A percentile compares a stretch with the other conserved stretches of the same genome.
phyloP scores from a whole-genome alignment of 2,329 filamentous ascomycete genomes.

The Dactylonectria estremocensis region DNA sequence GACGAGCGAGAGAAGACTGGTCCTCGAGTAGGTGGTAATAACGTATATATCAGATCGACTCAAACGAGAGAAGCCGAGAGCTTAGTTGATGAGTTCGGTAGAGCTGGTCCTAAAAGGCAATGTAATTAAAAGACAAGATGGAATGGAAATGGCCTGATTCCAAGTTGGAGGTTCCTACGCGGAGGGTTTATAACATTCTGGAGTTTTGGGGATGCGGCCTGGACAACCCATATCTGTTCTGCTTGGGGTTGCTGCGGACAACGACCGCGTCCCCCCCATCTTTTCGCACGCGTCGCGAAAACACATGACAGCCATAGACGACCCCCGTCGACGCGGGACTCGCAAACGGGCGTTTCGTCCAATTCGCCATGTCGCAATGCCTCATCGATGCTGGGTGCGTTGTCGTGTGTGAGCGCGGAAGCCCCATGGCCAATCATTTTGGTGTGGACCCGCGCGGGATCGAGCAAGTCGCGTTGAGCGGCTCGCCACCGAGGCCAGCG shows the following conservation, averaged over 20 bases:
- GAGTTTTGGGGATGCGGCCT: background rate
- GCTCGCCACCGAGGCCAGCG: constrained; percentile 8
- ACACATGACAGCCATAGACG: constrained; percentile 38
- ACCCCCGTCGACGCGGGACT: background rate
- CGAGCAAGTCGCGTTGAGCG: constrained; percentile 10
- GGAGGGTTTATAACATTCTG: constrained; percentile 22
- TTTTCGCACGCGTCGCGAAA: constrained; percentile 41
- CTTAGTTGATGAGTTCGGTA: background rate
- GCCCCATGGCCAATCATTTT: constrained; percentile 31
- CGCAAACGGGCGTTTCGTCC: constrained; percentile 33
- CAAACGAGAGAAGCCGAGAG: constrained; percentile 46
- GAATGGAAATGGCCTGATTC: constrained; percentile 12
- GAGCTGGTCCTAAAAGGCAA: background rate
- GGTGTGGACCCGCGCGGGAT: constrained; percentile 12
- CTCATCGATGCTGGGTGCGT: constrained; percentile 20
- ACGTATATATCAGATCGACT: constrained; percentile 32
- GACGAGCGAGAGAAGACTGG: constrained; percentile 28
- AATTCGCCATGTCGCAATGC: constrained; percentile 11
- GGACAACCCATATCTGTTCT: background rate
- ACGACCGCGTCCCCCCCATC: constrained; percentile 15
- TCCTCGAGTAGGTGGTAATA: constrained; percentile 16
- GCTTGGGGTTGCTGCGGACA: constrained; percentile 30
- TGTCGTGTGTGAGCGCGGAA: constrained; percentile 26
- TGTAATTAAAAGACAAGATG: constrained; percentile 11
- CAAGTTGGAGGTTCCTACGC: background rate